A percentile compares a stretch with the other conserved stretches of the same genome.
Evolutionary conservation across 192 early-diverging fungal genomes (phyloP).

Genomic region (Neocallimastix lanati): DNA sequence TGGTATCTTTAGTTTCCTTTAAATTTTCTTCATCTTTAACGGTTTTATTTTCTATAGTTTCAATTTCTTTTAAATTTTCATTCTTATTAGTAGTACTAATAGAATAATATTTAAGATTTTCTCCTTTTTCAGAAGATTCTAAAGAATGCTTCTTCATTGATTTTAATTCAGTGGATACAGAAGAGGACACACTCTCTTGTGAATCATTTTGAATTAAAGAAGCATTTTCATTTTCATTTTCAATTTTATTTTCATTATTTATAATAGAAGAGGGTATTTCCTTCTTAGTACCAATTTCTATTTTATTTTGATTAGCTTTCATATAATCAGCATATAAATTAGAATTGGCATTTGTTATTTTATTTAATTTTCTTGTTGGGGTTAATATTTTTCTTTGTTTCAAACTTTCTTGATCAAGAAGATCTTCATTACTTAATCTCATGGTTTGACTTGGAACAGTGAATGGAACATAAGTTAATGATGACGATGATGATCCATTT

Average conservation of each 20-base stretch:
- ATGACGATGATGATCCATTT: neutral
- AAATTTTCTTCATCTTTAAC: neutral
- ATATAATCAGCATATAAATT: neutral
- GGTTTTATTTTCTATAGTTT: neutral
- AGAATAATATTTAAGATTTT: neutral
- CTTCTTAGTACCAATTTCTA: neutral
- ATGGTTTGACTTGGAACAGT: neutral
- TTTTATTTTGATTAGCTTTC: neutral
- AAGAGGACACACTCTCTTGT: neutral
- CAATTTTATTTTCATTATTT: neutral
- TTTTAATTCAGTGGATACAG: neutral
- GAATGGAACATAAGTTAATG: neutral
- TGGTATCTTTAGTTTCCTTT: neutral
- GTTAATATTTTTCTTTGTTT: neutral
- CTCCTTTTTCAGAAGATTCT: neutral
- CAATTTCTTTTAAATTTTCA: neutral
- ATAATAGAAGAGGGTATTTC: neutral
- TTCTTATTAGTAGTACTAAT: neutral
- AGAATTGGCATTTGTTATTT: neutral
- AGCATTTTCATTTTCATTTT: no score
- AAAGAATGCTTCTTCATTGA: neutral
- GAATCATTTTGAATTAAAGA: neutral
- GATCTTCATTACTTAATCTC: neutral
- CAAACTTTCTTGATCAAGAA: neutral
- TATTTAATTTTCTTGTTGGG: neutral